phyloP scores from a whole-genome alignment of 1,139 yeast species.

The Debaryomyces sp. region DNA sequence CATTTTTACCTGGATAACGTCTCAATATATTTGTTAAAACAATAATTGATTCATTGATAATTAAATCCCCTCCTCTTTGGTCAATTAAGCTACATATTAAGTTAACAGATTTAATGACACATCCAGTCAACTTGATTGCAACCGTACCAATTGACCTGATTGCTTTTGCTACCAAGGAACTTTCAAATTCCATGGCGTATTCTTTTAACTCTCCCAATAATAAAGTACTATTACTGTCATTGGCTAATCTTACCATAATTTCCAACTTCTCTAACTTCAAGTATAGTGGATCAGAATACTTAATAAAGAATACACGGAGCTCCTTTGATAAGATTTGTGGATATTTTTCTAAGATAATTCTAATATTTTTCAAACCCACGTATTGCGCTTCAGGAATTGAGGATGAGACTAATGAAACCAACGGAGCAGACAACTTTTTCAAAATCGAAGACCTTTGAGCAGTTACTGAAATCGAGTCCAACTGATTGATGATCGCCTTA shows the following conservation, averaged over 20 bases:
- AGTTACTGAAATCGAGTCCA: conserved; percentile 49
- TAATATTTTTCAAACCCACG: conserved; percentile 88
- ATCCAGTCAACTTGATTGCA: conserved; percentile 74
- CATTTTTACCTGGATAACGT: conserved; percentile 66
- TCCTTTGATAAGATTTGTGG: conserved; percentile 81
- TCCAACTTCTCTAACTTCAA: conserved; percentile 91
- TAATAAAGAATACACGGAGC: conserved; percentile 87
- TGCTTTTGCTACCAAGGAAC: conserved; percentile 82
- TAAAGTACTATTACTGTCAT: conserved; percentile 65
- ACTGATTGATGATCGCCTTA: conserved; percentile 76
- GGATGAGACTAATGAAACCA: conserved; percentile 84
- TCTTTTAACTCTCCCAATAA: conserved; percentile 86
- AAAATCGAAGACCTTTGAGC: conserved; percentile 46
- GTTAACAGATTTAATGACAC: conserved; percentile 72
- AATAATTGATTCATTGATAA: conserved; percentile 77
- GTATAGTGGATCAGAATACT: conserved; percentile 93
- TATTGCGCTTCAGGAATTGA: conserved; percentile 93
- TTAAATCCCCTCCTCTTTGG: conserved; percentile 71
- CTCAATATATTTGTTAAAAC: conserved; percentile 81
- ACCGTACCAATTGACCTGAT: conserved; percentile 85
- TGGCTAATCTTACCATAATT: conserved; percentile 83
- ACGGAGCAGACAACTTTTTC: conserved; percentile 85
- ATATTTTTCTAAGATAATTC: conserved; percentile 86
- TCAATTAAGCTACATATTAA: conserved; percentile 74
- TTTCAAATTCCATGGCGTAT: conserved; percentile 92